phyloP scores from a whole-genome alignment of 177 flowering plant genomes.

The Vitis hybrid region DNA sequence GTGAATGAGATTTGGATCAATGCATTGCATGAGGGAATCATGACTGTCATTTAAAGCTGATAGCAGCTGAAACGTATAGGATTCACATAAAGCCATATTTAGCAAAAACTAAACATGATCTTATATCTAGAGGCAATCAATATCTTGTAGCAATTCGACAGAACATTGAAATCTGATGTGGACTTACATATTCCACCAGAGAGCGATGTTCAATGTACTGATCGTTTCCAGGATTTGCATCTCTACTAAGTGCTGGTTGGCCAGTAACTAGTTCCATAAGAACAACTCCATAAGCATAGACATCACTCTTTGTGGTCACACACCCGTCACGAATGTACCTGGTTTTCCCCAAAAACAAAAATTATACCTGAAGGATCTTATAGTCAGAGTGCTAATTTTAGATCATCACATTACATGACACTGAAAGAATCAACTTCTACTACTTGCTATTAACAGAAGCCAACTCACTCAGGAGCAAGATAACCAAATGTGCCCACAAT shows the following conservation, averaged over 20 bases:
- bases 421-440: too few relatives aligned
- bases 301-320: conserved; percentile 36
- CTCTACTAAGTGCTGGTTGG: conserved; percentile 28
- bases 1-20: conserved; percentile 28
- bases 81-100: too few relatives aligned
- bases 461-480: conserved; percentile 46
- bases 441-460: neutral
- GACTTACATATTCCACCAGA: conserved; percentile 27
- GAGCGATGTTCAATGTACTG: conserved; percentile 26
- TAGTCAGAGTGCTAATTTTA: too few relatives aligned
- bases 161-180: neutral
- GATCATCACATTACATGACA: too few relatives aligned
- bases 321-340: conserved; percentile 41
- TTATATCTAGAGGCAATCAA: too few relatives aligned
- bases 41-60: conserved; percentile 22
- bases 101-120: too few relatives aligned
- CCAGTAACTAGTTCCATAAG: conserved; percentile 40
- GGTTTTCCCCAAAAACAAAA: neutral
- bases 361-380: too few relatives aligned
- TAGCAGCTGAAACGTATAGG: conserved; percentile 19
- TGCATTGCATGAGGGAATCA: conserved; percentile 10
- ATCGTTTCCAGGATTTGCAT: conserved; percentile 16
- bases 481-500: conserved; percentile 48
- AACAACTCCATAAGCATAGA: conserved; percentile 35
- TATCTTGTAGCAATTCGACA: too few relatives aligned